phyloP scores from a whole-genome alignment of 1,139 yeast species.

The Suhomyces bolitotheri region DNA sequence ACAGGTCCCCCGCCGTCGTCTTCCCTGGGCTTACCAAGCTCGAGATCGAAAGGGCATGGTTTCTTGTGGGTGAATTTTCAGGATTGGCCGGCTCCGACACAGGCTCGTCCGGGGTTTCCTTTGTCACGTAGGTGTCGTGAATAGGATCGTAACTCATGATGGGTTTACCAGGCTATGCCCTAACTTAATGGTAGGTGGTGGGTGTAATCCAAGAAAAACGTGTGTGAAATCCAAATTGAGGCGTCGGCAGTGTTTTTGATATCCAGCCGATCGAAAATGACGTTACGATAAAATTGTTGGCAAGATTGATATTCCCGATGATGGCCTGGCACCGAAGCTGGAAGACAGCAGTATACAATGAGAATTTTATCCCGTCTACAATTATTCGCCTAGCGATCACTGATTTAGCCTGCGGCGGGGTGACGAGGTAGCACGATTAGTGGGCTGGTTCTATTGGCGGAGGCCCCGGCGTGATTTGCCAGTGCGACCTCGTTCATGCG shows the following conservation, averaged over 20 bases:
- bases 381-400: no score
- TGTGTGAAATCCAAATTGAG: slow-evolving; percentile 1
- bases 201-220: slow-evolving; percentile 6
- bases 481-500: not conserved
- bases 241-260: slow-evolving; percentile 7
- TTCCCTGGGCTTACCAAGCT: slow-evolving; percentile 15
- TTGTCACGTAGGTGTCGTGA: slow-evolving; percentile 20
- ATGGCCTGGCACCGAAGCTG: not conserved
- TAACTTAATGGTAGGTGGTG: not conserved
- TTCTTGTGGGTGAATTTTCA: slow-evolving; percentile 3
- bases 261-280: slow-evolving; percentile 11
- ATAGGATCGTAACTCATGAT: slow-evolving; percentile 24
- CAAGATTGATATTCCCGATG: not conserved
- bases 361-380: no score
- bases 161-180: not conserved
- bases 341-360: not conserved
- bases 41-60: slow-evolving; percentile 17
- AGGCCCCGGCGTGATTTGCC: not conserved
- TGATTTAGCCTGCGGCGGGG: no score
- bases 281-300: not conserved
- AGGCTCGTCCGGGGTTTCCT: slow-evolving; percentile 8
- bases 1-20: not conserved
- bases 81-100: not conserved
- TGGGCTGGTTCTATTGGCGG: not conserved
- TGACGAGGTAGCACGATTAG: no score